Evolutionary conservation across 2,329 filamentous ascomycete species (phyloP).

Genomic region (Arthroderma uncinatum): DNA sequence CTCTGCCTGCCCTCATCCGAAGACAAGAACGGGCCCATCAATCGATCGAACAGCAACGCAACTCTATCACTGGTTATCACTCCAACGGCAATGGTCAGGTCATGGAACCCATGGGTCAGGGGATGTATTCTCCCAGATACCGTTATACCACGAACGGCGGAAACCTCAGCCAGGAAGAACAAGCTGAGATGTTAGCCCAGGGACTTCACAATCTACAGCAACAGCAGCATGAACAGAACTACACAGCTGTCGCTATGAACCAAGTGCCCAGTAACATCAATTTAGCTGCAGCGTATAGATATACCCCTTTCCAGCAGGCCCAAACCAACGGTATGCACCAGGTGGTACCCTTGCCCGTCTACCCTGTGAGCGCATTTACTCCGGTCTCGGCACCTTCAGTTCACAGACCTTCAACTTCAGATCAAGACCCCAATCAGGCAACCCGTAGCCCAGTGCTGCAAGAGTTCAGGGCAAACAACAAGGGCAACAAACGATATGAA

Average conservation of each 20-base stretch:
- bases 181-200: constrained; percentile 38
- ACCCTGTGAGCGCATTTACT: not conserved
- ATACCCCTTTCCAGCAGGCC: constrained; percentile 23
- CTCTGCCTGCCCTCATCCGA: not conserved
- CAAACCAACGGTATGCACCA: constrained; percentile 24
- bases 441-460: constrained; percentile 63
- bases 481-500: constrained; percentile 64
- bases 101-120: constrained; percentile 15
- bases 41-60: not conserved
- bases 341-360: not conserved
- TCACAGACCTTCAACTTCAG: constrained; percentile 38
- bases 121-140: constrained; percentile 29
- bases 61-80: not conserved
- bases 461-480: constrained; percentile 64
- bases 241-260: not conserved
- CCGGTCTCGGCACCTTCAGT: constrained; percentile 26
- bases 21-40: not conserved
- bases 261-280: not conserved
- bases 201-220: constrained; percentile 40
- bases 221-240: constrained; percentile 18
- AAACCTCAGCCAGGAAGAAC: constrained; percentile 29
- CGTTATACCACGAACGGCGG: not conserved
- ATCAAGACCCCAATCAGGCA: constrained; percentile 49
- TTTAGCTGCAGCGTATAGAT: constrained; percentile 23
- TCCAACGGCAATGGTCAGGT: constrained; percentile 23